Base-by-base conservation (phyloP, 306 rosid species). In the Parietaria judaica region DNA sequence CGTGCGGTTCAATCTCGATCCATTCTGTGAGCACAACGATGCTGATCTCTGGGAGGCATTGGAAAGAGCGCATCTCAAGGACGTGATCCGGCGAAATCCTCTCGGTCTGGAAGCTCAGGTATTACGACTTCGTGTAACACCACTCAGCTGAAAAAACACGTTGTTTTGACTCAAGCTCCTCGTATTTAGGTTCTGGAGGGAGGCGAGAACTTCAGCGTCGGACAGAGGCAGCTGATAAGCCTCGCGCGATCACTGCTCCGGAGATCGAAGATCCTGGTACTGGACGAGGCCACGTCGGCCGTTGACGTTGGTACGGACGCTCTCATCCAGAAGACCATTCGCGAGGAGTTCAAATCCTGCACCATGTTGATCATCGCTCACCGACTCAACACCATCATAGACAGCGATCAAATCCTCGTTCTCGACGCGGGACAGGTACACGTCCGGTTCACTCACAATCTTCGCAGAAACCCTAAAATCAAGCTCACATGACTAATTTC, bases 201-300 rank as follows among this genome's bases (percentile, higher is more conserved):
- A 51, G 97, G 97, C 17, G 96, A 90, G 60, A 90, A 90, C 67
- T 90, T 83, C 78, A 90, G 96, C 56, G 96, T 87, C 71, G 97
- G 97, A 66, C 96, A 87, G 74, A 76, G 95, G 74, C 97, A 90
- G 60, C 79, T 90, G 41, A 60, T 90, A 62, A 87, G 97, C 76
- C 87, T 90, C 47, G 85, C 90, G 4, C 81, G 97, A 78, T 90
- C 97, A 51, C 73, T 90, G 75, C 74, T 90, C 52, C 79, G 91
- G 61, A 83, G 89, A 78, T 87, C 96, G 17, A 90, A 83, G 79
- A 82, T 90, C 67, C 89, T 90, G 56, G 91, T 90, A 54, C 83
- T 90, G n/a, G 97, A 90, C 65, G 97, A 90, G 76, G 96, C 97
- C 38, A 90, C 97, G 11, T 95, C 97, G 56, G 84, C 96, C 53